Conservation (phyloP, 805 yeast species). For the Candida nonsorbophila region DNA sequence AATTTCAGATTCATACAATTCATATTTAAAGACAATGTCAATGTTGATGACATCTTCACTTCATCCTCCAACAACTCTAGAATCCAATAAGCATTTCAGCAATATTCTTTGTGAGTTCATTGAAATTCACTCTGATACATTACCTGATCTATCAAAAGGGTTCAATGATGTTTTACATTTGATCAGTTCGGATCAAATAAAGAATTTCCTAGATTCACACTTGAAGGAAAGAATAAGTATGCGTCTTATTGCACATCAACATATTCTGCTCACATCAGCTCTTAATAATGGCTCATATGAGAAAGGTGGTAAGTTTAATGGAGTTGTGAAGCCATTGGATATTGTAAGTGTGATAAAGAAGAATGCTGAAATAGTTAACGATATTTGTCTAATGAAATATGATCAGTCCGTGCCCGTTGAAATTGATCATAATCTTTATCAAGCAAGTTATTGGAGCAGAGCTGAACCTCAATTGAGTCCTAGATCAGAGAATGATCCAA, state of each 20-base stretch:
- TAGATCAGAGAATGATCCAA: slow-evolving; percentile 37
- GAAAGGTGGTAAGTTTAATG: slow-evolving; percentile 51
- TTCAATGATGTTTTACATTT: slow-evolving; percentile 58
- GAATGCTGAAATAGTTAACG: slow-evolving; percentile 73
- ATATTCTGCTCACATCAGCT: slow-evolving; percentile 52
- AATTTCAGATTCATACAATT: slow-evolving; percentile 68
- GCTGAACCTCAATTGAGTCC: slow-evolving; percentile 15
- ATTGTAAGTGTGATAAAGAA: slow-evolving; percentile 59
- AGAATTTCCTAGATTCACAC: slow-evolving; percentile 67
- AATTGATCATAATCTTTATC: slow-evolving; percentile 41
- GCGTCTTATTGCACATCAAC: slow-evolving; percentile 84
- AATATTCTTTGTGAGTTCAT: slow-evolving; percentile 53
- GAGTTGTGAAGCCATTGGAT: slow-evolving; percentile 59
- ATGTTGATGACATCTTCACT: slow-evolving; percentile 28
- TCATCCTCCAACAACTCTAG: slow-evolving; percentile 37
- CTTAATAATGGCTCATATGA: slow-evolving; percentile 32
- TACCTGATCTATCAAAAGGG: slow-evolving; percentile 78
- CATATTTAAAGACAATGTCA: slow-evolving; percentile 65
- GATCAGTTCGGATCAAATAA: slow-evolving; percentile 44
- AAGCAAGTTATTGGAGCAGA: slow-evolving; percentile 23
- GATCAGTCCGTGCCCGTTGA: slow-evolving; percentile 63
- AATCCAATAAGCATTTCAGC: slow-evolving; percentile 52
- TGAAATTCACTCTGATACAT: slow-evolving; percentile 77
- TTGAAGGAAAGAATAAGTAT: slow-evolving; percentile 80
- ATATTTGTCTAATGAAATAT: slow-evolving; percentile 76